Conservation (phyloP, 139 green algal genomes). For the Eudorina sp. region DNA sequence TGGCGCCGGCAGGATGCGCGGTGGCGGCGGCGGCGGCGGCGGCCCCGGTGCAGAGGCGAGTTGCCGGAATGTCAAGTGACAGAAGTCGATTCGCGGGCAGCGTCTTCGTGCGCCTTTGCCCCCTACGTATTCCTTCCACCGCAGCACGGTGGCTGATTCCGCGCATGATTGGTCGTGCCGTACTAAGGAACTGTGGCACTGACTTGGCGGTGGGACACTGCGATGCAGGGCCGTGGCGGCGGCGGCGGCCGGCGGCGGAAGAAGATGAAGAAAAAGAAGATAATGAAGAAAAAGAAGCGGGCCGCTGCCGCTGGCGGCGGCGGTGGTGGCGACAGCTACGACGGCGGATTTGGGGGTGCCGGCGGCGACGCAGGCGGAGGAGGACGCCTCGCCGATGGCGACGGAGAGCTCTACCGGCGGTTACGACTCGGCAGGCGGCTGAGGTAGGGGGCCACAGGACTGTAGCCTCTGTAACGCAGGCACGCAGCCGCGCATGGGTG, state of each 20-base stretch:
- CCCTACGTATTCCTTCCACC: too few species aligned
- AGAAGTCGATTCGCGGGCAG: too few species aligned
- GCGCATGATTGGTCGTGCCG: too few species aligned
- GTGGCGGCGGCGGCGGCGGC: neutral
- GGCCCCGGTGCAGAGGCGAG: neutral
- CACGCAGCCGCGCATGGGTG: too few species aligned
- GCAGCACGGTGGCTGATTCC: too few species aligned
- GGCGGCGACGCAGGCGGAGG: too few species aligned
- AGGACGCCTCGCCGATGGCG: too few species aligned
- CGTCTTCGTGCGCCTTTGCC: too few species aligned
- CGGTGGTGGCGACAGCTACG: neutral
- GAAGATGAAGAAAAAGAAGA: constrained; percentile 39
- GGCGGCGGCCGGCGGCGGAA: neutral
- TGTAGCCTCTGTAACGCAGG: too few species aligned
- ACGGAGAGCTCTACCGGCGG: neutral
- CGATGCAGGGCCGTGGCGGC: neutral
- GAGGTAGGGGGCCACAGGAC: too few species aligned
- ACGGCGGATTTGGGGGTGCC: neutral
- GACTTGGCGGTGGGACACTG: too few species aligned
- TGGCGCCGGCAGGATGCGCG: neutral
- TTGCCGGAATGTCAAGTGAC: neutral
- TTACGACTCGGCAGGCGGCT: neutral
- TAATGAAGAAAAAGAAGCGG: constrained; percentile 32
- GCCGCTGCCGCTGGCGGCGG: neutral
- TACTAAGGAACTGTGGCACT: too few species aligned